phyloP scores from a whole-genome alignment of 106 monocot species.

The Acorus gramineus region DNA sequence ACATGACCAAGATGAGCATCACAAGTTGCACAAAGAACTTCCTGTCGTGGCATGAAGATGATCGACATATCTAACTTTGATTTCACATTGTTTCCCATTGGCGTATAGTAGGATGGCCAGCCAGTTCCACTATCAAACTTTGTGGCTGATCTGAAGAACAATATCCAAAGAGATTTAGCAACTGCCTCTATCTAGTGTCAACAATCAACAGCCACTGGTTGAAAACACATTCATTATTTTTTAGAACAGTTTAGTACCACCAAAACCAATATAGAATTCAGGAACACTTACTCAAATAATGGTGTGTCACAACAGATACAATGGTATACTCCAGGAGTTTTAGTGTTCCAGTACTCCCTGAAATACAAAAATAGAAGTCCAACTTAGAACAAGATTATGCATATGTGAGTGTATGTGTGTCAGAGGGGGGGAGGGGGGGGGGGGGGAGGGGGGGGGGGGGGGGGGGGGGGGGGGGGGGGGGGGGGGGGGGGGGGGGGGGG shows the following conservation, averaged over 20 bases:
- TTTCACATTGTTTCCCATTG: constrained; percentile 68
- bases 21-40: constrained; percentile 75
- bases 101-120: constrained; percentile 83
- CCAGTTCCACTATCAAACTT: constrained; percentile 97
- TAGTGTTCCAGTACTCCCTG: constrained; percentile 94
- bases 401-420: neutral
- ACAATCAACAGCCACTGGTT: neutral
- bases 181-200: neutral
- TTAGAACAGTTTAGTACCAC: neutral
- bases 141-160: constrained; percentile 45
- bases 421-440: too few species aligned
- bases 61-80: constrained; percentile 82
- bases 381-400: constrained; percentile 1
- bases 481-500: too few species aligned
- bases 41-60: constrained; percentile 85
- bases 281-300: constrained; percentile 65
- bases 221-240: neutral
- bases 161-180: neutral
- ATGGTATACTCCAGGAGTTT: constrained; percentile 75
- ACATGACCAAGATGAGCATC: constrained; percentile 93
- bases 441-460: too few species aligned
- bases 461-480: too few species aligned
- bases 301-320: constrained; percentile 86
- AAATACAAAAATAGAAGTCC: neutral
- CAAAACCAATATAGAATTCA: neutral